Conservation (phyloP, 1,284 basidiomycete genomes). For the Cutaneotrichosporon cavernicola region DNA sequence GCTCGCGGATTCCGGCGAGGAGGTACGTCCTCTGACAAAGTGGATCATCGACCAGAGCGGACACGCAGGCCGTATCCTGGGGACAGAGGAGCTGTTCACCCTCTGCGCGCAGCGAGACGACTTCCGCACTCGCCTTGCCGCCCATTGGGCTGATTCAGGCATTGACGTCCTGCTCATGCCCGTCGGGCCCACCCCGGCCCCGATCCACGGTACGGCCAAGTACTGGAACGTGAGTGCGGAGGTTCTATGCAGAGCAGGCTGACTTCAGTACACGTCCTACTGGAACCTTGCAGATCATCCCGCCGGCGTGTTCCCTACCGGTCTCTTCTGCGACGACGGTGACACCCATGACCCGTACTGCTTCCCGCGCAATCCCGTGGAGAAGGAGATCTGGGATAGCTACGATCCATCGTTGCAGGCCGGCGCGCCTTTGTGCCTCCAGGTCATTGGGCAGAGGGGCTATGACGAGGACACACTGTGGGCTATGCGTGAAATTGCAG, state of each 20-base stretch:
- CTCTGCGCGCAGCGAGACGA: conserved; percentile 37
- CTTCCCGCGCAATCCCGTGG: conserved; percentile 50
- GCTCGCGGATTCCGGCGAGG: conserved; percentile 35
- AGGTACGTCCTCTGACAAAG: conserved; percentile 40
- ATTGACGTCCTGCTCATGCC: conserved; percentile 50
- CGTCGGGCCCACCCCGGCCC: conserved; percentile 41
- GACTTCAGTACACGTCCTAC: conserved; percentile 59
- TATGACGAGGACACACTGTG: conserved; percentile 21
- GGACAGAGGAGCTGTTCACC: conserved; percentile 32
- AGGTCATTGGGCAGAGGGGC: conserved; percentile 23
- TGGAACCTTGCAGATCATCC: conserved; percentile 72
- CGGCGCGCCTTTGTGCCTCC: conserved; percentile 21
- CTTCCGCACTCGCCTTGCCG: conserved; percentile 33
- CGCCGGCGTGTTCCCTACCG: conserved; percentile 66
- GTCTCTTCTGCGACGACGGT: conserved; percentile 45
- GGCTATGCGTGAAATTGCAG: conserved; percentile 12
- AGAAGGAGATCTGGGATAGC: conserved; percentile 32
- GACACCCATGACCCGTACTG: conserved; percentile 34
- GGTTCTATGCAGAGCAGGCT: neutral
- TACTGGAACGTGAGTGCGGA: conserved; percentile 34
- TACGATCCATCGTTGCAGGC: conserved; percentile 25
- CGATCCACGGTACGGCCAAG: conserved; percentile 38
- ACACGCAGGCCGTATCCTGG: conserved; percentile 23
- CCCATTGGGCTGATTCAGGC: conserved; percentile 30
- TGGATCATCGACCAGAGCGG: conserved; percentile 34